Evolutionary conservation across 2,329 filamentous ascomycete species (phyloP), one percentile per base, ranked within the genome.

Genomic region (Graphium sp.): DNA sequence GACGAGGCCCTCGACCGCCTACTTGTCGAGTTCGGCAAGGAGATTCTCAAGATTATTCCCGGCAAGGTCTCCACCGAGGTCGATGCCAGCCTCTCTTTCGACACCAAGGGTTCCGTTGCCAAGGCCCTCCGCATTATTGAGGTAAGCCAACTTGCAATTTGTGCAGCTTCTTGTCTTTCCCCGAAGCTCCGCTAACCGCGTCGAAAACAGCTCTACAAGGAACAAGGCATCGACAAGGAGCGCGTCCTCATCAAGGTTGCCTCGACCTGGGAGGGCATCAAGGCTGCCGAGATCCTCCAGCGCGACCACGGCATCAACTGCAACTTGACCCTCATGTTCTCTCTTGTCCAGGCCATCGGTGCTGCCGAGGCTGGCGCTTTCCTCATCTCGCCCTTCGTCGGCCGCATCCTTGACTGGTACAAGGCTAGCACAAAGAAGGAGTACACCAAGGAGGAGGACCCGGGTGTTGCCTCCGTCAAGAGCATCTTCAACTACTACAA

Each of bases 401-500:
- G 89, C 56, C 85, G 89, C 53, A 98, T 98, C 52, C 80, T 98
- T 43, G 89, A 98, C 65, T 98, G 87, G 87, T 94, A 77, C 81
- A 98, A 98, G 82, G 82, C 82, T 34, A 64, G 74, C 45, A 81
- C 74, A 56, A 92, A 92, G 76, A 85, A 91, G 72, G 80, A 89
- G 42, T 98, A 85, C 74, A 49, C 66, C 53, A 71, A 83, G 55
- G 63, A 80, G 58, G 81, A 92, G 56, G 89, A 98, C 66, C 89
- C 89, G 33, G 89, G 89, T 66, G 89, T 98, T 58, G 71, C 82
- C 64, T 87, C 79, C 41, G 89, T 98, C 50, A 70, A 87, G 69
- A 52, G 48, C 57, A 98, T 98, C 66, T 98, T 78, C 75, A 89
- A 98, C 74, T 98, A 98, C 81, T 98, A 98, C 79, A 98, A 98